Evolutionary conservation across 129 eudicot species (phyloP), one percentile per base, ranked within the genome.

Genomic region (Silybum marianum): DNA sequence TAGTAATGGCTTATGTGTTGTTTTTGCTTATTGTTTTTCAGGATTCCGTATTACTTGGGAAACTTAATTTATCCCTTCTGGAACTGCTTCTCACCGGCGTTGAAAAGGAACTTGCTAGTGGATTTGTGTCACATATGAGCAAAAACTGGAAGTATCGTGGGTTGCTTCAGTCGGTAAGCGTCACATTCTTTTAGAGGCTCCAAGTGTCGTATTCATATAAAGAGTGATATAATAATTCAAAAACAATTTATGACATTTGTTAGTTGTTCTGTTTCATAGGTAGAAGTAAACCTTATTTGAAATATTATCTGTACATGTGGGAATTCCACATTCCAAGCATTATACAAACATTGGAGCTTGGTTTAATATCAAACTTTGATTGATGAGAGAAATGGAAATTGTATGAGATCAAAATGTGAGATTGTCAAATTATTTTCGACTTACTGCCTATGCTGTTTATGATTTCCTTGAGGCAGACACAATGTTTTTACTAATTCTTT

Each of bases 1-100:
- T 39, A 48, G 81, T 65, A 32, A 28, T 7, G 1, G 34, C 19
- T 42, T 74, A 9, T 24, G 38, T 13, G 58, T 21, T 74, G 51
- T 26, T 70, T 75, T 58, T 42, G 44, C 48, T 80, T 62, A 38
- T 82, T 79, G 13, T 46, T 69, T 82, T 75, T 81, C 82, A 95
- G 99, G 97, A 91, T 72, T 91, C 99, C 21, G 65, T 86, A 79
- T 86, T 95, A 82, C 88, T 95, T 84, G 97, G 99, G 21, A 89
- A 86, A 86, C 77, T 89, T 81, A 93, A 93, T 77, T 71, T 91
- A 63, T 81, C 93, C 74, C 87, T 95, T 73, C 86, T 95, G 78
- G 75, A 78, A 30, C 83, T 89, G 82, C 97, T 95, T 85, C 82
- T 95, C 24, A 87, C 89, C 36, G 97, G 94, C 83, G 75, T 91